These are phyloP conservation scores for Croton laevigatus DNA, from an alignment of 441 rosid species.

Conservation along the genomic window DNA sequence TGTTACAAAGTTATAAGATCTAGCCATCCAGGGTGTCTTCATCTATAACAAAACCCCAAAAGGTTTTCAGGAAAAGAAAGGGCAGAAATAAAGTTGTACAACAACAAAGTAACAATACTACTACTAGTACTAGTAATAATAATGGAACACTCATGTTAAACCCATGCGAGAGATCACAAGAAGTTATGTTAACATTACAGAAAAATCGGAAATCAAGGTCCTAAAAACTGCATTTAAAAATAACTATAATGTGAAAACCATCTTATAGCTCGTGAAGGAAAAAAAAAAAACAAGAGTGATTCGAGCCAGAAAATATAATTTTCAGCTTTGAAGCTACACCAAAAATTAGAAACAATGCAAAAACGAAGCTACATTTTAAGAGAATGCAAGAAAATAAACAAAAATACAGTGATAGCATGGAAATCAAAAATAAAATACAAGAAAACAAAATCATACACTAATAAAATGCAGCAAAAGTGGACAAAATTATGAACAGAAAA, in stretches of 20 bases:
- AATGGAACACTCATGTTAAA: too few relatives aligned
- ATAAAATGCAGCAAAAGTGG: slow-evolving; percentile 15
- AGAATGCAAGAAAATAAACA: neutral
- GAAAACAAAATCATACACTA: neutral
- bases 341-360: neutral
- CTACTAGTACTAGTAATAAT: too few relatives aligned
- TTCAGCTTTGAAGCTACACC: neutral
- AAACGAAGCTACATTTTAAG: neutral
- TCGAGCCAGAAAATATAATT: neutral
- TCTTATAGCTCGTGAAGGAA: neutral
- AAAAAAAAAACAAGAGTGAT: neutral
- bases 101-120: too few relatives aligned
- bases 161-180: too few relatives aligned
- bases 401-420: neutral
- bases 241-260: too few relatives aligned
- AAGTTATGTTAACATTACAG: too few relatives aligned
- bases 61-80: neutral
- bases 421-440: neutral
- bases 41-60: neutral
- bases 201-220: too few relatives aligned
- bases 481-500: neutral
- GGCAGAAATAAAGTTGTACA: neutral
- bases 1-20: too few relatives aligned
- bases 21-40: too few relatives aligned
- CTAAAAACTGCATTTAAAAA: too few relatives aligned